Evolutionary conservation across 306 rosid species (phyloP).

Genomic region (Begonia peltatifolia): DNA sequence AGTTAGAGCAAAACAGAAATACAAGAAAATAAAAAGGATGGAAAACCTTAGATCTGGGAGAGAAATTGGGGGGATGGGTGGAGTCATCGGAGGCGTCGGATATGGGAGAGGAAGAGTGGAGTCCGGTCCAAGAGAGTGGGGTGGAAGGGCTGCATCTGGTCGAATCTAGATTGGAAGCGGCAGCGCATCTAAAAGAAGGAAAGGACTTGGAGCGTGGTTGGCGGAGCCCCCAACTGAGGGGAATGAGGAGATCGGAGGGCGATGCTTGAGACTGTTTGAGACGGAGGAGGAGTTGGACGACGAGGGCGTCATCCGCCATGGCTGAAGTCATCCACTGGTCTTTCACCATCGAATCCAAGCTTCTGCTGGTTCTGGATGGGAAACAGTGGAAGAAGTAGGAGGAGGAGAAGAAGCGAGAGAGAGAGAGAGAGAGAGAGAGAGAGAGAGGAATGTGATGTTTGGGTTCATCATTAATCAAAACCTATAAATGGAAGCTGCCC

Average conservation of each 20-base stretch:
- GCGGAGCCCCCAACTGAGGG: constrained; percentile 46
- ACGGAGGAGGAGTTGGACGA: constrained; percentile 51
- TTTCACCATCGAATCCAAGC: constrained; percentile 16
- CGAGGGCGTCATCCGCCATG: constrained; percentile 50
- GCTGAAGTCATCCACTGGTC: constrained; percentile 65
- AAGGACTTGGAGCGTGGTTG: constrained; percentile 41
- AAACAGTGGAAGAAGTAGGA: constrained; percentile 3
- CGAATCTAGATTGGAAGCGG: constrained; percentile 28
- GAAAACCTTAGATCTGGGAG: constrained; percentile 78
- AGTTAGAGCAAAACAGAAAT: background rate
- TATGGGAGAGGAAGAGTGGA: constrained; percentile 57
- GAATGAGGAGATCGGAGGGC: constrained; percentile 21
- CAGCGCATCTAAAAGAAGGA: constrained; percentile 33
- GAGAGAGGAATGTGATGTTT: constrained; percentile 6
- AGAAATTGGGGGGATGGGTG: constrained; percentile 18
- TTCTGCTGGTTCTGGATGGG: background rate
- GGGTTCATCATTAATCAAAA: background rate
- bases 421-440: constrained; percentile 2
- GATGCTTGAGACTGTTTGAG: constrained; percentile 44
- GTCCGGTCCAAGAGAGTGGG: constrained; percentile 93
- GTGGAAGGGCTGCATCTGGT: constrained; percentile 88
- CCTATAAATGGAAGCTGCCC: no score
- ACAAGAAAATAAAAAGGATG: background rate
- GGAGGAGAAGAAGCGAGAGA: background rate
- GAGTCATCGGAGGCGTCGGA: constrained; percentile 64